phyloP scores from a whole-genome alignment of 192 early-diverging fungal species.

The Phlyctochytrium planicorne region DNA sequence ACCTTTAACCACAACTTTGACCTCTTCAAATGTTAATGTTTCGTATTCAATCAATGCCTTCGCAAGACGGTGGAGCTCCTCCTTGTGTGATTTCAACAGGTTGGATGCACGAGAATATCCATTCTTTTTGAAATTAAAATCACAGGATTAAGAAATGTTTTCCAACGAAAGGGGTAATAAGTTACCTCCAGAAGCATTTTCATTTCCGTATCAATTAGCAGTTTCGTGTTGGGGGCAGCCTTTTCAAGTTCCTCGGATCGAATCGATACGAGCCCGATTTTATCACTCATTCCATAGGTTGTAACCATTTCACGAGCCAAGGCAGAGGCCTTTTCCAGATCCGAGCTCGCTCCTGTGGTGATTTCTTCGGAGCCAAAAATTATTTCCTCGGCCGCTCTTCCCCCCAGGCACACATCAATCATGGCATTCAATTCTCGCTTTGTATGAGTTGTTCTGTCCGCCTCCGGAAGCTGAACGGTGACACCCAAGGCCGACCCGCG shows the following conservation, averaged over 20 bases:
- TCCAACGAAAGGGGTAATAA: slow-evolving; percentile 3
- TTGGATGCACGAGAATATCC: slow-evolving; percentile 70
- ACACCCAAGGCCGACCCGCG: slow-evolving; percentile 82
- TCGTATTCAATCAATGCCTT: slow-evolving; percentile 93
- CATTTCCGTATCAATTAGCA: slow-evolving; percentile 84
- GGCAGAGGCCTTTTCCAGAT: slow-evolving; percentile 86
- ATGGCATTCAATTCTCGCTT: slow-evolving; percentile 82
- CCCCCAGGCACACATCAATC: slow-evolving; percentile 97
- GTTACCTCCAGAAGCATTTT: slow-evolving; percentile 69
- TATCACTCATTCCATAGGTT: slow-evolving; percentile 92
- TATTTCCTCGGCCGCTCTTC: slow-evolving; percentile 95
- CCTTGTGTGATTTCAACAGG: slow-evolving; percentile 73
- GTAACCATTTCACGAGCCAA: slow-evolving; percentile 91
- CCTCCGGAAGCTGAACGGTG: slow-evolving; percentile 92
- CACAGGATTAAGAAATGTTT: slow-evolving; percentile 11
- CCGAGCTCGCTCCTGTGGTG: slow-evolving; percentile 89
- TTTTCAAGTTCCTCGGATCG: slow-evolving; percentile 71
- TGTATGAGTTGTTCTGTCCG: slow-evolving; percentile 77
- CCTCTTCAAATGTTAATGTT: slow-evolving; percentile 87
- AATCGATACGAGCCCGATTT: slow-evolving; percentile 81
- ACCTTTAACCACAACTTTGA: slow-evolving; percentile 72
- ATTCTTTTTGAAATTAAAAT: slow-evolving; percentile 27
- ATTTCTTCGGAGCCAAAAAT: slow-evolving; percentile 93
- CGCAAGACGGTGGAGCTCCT: slow-evolving; percentile 89
- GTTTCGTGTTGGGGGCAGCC: slow-evolving; percentile 73